Evolutionary conservation across 768 basidiomycete genomes (phyloP).

Genomic region (Panus rudis): DNA sequence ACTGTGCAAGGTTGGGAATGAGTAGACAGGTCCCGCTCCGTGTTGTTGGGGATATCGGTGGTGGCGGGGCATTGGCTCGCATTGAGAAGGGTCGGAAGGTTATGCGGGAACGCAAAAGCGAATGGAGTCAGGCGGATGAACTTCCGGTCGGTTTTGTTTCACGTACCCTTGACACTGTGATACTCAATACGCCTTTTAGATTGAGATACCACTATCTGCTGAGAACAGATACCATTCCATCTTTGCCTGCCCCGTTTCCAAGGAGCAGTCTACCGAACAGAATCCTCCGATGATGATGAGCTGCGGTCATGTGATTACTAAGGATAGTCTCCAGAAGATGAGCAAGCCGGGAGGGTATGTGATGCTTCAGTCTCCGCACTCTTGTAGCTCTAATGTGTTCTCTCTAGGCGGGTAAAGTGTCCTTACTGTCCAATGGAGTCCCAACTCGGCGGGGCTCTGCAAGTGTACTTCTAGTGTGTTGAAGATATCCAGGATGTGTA

Average conservation of each 20-base stretch:
- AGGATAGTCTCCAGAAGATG: conserved; percentile 85
- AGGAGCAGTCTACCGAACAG: conserved; percentile 87
- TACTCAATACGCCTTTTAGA: conserved; percentile 38
- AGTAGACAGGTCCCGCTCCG: conserved; percentile 82
- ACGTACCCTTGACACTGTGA: conserved; percentile 9
- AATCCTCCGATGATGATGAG: conserved; percentile 98
- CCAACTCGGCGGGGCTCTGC: conserved; percentile 42
- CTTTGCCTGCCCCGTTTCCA: conserved; percentile 96
- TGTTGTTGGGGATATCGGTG: conserved; percentile 90
- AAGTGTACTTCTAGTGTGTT: conserved; percentile 47
- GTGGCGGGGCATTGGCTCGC: conserved; percentile 81
- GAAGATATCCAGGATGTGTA: no score
- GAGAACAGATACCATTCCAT: conserved; percentile 94
- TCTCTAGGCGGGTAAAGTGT: conserved; percentile 80
- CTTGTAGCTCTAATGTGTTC: neutral
- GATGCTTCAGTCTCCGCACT: conserved; percentile 9
- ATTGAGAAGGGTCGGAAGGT: conserved; percentile 94
- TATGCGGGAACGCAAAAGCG: conserved; percentile 88
- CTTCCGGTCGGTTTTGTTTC: conserved; percentile 56
- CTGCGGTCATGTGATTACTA: conserved; percentile 93
- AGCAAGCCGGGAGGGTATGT: conserved; percentile 82
- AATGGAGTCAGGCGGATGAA: conserved; percentile 87
- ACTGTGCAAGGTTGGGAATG: conserved; percentile 81
- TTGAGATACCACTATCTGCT: conserved; percentile 84
- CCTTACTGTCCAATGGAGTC: conserved; percentile 93